Evolutionary conservation across 2,329 filamentous ascomycete species (phyloP).

Genomic region (Arthrobotrys iridis): DNA sequence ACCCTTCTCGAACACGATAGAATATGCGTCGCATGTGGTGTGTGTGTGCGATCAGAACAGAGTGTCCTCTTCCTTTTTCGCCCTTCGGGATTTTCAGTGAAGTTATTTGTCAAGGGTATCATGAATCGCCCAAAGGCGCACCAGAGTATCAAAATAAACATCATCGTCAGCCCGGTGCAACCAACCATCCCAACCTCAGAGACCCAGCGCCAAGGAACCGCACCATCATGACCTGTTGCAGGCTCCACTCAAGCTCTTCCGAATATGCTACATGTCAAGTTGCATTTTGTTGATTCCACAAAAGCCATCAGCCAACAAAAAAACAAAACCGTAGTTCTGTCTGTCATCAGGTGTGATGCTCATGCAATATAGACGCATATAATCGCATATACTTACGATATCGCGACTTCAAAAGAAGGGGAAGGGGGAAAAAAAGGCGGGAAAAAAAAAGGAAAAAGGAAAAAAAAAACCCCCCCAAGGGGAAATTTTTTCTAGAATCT

Average conservation of each 20-base stretch:
- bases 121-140: slow-evolving; percentile 14
- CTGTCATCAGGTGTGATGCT: not conserved
- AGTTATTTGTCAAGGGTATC: slow-evolving; percentile 20
- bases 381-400: too few species aligned
- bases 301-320: not conserved
- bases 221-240: slow-evolving; percentile 10
- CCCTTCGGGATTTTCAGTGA: not conserved
- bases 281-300: too few species aligned
- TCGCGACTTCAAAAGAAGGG: too few species aligned
- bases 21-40: not conserved
- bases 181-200: slow-evolving; percentile 12
- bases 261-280: too few species aligned
- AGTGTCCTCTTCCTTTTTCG: slow-evolving; percentile 3
- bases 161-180: slow-evolving; percentile 1
- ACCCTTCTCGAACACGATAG: slow-evolving; percentile 10
- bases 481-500: slow-evolving; percentile 16
- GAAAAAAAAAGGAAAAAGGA: too few species aligned
- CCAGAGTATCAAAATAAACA: slow-evolving; percentile 21
- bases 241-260: slow-evolving; percentile 16
- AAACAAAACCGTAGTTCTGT: slow-evolving; percentile 6
- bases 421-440: too few species aligned
- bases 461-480: too few species aligned
- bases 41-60: slow-evolving; percentile 14
- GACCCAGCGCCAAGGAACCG: slow-evolving; percentile 10
- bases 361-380: slow-evolving; percentile 1